phyloP scores from a whole-genome alignment of 495 filamentous ascomycete species.

The Aspergillus avenaceus region DNA sequence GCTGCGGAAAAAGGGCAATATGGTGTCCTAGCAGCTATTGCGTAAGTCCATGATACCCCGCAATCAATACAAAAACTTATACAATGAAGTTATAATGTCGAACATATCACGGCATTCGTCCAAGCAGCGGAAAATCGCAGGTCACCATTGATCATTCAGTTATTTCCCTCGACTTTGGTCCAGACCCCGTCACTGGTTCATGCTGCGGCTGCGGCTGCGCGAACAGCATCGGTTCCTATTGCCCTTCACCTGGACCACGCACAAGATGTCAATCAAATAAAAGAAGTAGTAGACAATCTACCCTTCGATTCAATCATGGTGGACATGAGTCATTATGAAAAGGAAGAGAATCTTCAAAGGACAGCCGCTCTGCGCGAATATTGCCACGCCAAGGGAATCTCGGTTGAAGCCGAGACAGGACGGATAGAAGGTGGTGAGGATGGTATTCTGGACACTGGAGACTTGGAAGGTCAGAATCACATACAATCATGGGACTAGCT shows the following conservation, averaged over 20 bases:
- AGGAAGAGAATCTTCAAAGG: conserved; percentile 63
- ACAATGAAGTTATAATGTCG: conserved; percentile 58
- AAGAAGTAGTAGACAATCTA: conserved; percentile 49
- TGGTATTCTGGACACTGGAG: conserved; percentile 66
- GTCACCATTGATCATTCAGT: conserved; percentile 66
- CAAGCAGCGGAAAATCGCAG: conserved; percentile 61
- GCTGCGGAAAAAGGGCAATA: conserved; percentile 57
- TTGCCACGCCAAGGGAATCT: conserved; percentile 63
- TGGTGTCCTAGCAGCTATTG: conserved; percentile 60
- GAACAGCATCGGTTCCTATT: conserved; percentile 58
- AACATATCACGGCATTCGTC: conserved; percentile 66
- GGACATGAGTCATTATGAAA: conserved; percentile 70
- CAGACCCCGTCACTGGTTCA: conserved; percentile 54
- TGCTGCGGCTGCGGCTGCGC: conserved; percentile 52
- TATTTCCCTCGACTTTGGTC: conserved; percentile 70
- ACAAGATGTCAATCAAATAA: conserved; percentile 57
- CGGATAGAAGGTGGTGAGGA: conserved; percentile 77
- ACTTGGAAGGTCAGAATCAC: conserved; percentile 54
- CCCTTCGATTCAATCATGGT: conserved; percentile 70
- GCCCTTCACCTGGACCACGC: conserved; percentile 66
- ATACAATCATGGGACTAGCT: too few relatives aligned
- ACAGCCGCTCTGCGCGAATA: conserved; percentile 59
- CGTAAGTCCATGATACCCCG: conserved; percentile 6
- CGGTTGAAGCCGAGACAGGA: conserved; percentile 68
- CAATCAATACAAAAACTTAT: not conserved